Evolutionary conservation across 108 stramenopile species (phyloP).

Genomic region (Nitzschia inconspicua): DNA sequence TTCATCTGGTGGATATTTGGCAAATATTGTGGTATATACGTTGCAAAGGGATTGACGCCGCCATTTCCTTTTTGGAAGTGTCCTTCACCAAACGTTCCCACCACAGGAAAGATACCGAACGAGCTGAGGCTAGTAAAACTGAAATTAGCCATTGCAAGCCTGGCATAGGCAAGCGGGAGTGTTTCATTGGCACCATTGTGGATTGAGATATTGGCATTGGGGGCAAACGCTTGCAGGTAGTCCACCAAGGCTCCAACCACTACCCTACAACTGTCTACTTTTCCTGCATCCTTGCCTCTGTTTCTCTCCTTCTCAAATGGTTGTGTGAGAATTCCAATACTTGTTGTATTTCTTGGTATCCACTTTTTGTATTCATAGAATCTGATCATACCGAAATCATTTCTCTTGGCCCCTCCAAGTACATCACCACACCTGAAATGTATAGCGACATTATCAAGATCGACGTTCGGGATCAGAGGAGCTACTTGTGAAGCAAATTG

Average conservation of each 20-base stretch:
- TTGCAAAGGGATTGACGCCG: conserved; percentile 1
- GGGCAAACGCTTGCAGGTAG: conserved; percentile 2
- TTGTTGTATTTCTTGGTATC: background rate
- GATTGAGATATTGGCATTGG: conserved; percentile 1
- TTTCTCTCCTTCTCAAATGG: background rate
- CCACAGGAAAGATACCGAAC: conserved; percentile 21
- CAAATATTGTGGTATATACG: background rate
- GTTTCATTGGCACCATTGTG: conserved; percentile 21
- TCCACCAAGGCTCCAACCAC: conserved; percentile 5
- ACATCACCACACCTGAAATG: conserved; percentile 30
- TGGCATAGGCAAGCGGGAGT: conserved; percentile 14
- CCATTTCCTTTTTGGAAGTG: conserved; percentile 9
- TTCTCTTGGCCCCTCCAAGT: background rate
- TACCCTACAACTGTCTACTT: conserved; percentile 1
- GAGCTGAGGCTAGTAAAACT: conserved; percentile 6
- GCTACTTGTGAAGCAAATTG: background rate
- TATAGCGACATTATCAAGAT: conserved; percentile 24
- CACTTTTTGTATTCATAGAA: conserved; percentile 7
- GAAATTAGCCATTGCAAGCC: conserved; percentile 18
- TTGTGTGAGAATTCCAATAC: conserved; percentile 22
- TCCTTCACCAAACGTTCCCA: conserved; percentile 19
- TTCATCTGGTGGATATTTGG: background rate
- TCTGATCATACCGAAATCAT: conserved; percentile 8
- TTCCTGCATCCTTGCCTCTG: background rate
- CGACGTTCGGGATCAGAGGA: conserved; percentile 3